These are phyloP conservation scores for Cichorium intybus DNA, from an alignment of 140 eudicot species.

Conservation along the genomic window DNA sequence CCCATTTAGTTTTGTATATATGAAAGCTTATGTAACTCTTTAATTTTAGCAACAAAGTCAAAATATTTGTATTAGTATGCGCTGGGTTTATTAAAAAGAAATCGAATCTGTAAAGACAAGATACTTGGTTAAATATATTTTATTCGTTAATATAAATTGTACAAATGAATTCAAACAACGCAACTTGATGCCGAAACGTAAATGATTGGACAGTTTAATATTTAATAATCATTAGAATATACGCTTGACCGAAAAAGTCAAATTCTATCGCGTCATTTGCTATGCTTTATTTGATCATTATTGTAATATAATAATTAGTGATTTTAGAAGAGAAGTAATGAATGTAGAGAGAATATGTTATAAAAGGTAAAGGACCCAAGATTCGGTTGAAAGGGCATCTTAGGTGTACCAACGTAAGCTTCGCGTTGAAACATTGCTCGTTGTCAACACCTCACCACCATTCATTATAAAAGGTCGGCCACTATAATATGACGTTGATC, in stretches of 20 bases:
- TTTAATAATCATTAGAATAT: constrained; percentile 28
- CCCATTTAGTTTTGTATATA: neutral
- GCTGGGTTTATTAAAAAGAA: neutral
- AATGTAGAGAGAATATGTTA: neutral
- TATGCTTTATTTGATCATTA: constrained; percentile 10
- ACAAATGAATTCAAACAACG: constrained; percentile 17
- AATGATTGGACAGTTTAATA: constrained; percentile 24
- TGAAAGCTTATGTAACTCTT: neutral
- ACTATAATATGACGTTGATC: constrained; percentile 18
- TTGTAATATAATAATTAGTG: neutral
- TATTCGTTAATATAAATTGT: neutral
- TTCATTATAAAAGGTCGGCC: constrained; percentile 16
- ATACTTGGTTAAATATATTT: no score
- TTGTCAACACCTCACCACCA: constrained; percentile 19
- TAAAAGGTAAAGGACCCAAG: constrained; percentile 30
- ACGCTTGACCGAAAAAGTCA: constrained; percentile 23
- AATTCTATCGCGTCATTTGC: constrained; percentile 16
- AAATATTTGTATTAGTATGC: constrained; percentile 1
- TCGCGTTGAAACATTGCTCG: constrained; percentile 10
- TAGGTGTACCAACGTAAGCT: constrained; percentile 32
- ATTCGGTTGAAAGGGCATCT: constrained; percentile 53
- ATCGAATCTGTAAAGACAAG: neutral
- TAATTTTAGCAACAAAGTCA: neutral
- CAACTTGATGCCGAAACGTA: constrained; percentile 26
- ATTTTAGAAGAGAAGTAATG: neutral